Evolutionary conservation across 208 protist species (phyloP), one percentile per base, ranked within the genome.

Genomic region (Trypanosoma theileri): DNA sequence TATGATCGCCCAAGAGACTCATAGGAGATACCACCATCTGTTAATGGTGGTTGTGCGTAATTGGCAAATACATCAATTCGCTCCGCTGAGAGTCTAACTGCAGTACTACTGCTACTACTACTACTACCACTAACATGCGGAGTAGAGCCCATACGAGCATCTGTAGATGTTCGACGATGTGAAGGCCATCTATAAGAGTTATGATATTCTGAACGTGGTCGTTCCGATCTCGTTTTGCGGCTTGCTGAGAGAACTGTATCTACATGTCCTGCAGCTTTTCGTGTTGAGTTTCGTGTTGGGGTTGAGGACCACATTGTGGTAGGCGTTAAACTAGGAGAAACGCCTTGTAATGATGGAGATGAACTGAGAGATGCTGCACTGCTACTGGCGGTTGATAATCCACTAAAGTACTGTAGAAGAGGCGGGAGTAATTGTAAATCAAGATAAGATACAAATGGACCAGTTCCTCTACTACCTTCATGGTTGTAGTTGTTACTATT

Each of bases 1-100:
- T 84, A 78, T 13, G 31, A 67, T 54, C 50, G 59, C 14, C 75
- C 75, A 11, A 93, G 68, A 48, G 69, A 62, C 68, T 83, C 80
- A 51, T 84, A 82, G 13, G 74, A 88, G 35, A 14, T 54, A 16
- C 59, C 62, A 6, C 62, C 71, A 63, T 65, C 79, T 19, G 59
- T 72, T 31, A 85, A 35, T 2, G 88, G 80, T 16, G 80, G 55
- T 40, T 80, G 81, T 19, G 76, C 54, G 71, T 82, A 93, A 70
- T 93, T 93, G 11, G 82, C 80, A 58, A 79, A 93, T 4, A 88
- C 81, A 71, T 80, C 71, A 13, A 80, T 75, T 12, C 16, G 21
- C 52, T 66, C 63, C n/a, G 65, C 57, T 56, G n/a, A 50, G 26
- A 51, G 28, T 14, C 50, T 3, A 12, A 14, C 53, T 42, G 46